These are phyloP conservation scores for Alternaria dauci DNA, from an alignment of 2,329 filamentous ascomycete species.

Conservation along the genomic window DNA sequence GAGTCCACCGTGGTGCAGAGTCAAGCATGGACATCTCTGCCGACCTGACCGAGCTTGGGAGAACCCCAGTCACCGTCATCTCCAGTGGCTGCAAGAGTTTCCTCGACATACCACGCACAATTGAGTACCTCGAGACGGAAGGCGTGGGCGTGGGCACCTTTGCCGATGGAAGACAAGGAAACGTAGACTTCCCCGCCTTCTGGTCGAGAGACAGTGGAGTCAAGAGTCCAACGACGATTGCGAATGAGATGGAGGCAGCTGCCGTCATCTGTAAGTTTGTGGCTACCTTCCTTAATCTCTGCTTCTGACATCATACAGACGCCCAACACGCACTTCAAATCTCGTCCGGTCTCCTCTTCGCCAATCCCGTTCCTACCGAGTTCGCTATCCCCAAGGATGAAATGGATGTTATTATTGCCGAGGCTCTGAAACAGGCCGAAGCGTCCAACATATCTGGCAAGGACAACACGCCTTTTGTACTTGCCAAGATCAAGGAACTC, in stretches of 20 bases:
- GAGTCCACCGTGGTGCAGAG: slow-evolving; percentile 90
- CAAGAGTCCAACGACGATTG: slow-evolving; percentile 77
- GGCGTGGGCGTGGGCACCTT: slow-evolving; percentile 89
- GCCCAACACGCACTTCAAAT: slow-evolving; percentile 78
- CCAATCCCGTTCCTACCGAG: slow-evolving; percentile 82
- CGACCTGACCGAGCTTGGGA: slow-evolving; percentile 90
- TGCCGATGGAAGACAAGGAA: slow-evolving; percentile 75
- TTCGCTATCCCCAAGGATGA: slow-evolving; percentile 70
- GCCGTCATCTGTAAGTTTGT: slow-evolving; percentile 74
- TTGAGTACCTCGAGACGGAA: slow-evolving; percentile 79
- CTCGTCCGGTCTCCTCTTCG: slow-evolving; percentile 82
- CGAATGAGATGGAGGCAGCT: slow-evolving; percentile 82
- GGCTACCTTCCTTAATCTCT: neutral
- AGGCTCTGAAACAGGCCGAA: slow-evolving; percentile 51
- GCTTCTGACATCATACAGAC: slow-evolving; percentile 53
- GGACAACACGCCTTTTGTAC: slow-evolving; percentile 84
- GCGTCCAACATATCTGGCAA: slow-evolving; percentile 67
- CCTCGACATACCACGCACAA: slow-evolving; percentile 85
- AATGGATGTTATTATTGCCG: slow-evolving; percentile 52
- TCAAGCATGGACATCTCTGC: slow-evolving; percentile 91
- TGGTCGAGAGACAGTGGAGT: slow-evolving; percentile 88
- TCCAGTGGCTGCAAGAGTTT: slow-evolving; percentile 96
- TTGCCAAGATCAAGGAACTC: slow-evolving; percentile 80
- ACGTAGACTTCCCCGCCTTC: slow-evolving; percentile 89
- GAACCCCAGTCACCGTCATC: slow-evolving; percentile 87